Evolutionary conservation across 441 rosid species (phyloP).

Genomic region (Aleurites moluccanus): DNA sequence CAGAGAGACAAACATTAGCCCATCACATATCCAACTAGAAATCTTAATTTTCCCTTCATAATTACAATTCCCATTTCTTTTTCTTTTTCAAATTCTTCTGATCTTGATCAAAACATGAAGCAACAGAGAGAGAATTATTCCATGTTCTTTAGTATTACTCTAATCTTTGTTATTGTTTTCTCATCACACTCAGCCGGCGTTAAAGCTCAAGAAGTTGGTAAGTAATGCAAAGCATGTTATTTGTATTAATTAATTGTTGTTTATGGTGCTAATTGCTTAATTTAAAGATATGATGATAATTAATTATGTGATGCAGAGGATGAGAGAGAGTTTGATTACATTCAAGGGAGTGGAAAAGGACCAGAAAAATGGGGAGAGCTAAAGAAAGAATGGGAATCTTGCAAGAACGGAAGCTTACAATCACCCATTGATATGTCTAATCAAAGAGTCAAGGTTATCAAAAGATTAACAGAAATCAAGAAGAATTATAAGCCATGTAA

Average conservation of each 20-base stretch:
- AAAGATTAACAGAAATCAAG: slow-evolving; percentile 23
- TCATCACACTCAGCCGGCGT: no score
- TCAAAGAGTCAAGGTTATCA: slow-evolving; percentile 31
- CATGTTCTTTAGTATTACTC: no score
- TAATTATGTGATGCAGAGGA: slow-evolving; percentile 42
- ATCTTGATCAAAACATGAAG: no score
- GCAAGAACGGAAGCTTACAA: slow-evolving; percentile 46
- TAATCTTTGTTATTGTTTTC: no score
- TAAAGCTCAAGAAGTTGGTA: slow-evolving; percentile 31
- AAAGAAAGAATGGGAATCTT: slow-evolving; percentile 45
- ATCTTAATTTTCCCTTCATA: no score
- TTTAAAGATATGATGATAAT: neutral
- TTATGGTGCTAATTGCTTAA: neutral
- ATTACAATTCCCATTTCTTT: no score
- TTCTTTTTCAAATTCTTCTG: no score
- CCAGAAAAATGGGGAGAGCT: slow-evolving; percentile 58
- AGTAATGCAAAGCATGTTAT: neutral
- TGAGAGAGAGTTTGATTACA: slow-evolving; percentile 59
- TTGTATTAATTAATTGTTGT: neutral
- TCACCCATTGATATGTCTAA: slow-evolving; percentile 53
- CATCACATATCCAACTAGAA: no score
- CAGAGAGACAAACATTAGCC: no score
- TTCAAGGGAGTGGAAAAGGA: slow-evolving; percentile 40
- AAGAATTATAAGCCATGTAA: slow-evolving; percentile 36
- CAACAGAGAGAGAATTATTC: no score